phyloP scores from a whole-genome alignment of 306 rosid species.

The Glycyrrhiza uralensis region DNA sequence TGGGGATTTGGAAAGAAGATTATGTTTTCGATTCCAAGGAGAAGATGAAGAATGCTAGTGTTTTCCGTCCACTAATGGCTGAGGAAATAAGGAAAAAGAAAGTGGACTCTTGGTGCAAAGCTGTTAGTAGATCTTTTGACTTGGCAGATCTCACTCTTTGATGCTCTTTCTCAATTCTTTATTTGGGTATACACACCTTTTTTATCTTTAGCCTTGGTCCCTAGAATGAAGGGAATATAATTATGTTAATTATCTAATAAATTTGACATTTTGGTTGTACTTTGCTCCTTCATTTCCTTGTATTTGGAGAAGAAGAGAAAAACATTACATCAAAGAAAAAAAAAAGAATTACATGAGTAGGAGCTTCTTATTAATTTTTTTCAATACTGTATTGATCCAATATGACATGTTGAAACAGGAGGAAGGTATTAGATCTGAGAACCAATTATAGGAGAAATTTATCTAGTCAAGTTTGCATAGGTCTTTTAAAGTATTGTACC shows the following conservation, averaged over 20 bases:
- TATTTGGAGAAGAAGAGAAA: neutral
- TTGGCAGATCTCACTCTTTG: constrained; percentile 77
- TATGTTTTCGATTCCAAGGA: constrained; percentile 44
- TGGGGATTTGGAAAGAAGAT: constrained; percentile 74
- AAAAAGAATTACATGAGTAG: neutral
- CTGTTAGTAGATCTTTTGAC: constrained; percentile 77
- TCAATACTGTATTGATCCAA: too few species aligned
- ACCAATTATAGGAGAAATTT: too few species aligned
- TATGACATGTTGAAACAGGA: too few species aligned
- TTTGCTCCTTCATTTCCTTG: neutral
- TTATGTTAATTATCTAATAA: neutral
- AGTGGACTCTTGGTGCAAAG: constrained; percentile 76
- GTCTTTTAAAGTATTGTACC: too few species aligned
- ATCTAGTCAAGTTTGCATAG: too few species aligned
- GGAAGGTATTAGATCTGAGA: too few species aligned
- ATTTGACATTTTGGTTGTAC: neutral
- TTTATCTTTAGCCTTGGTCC: neutral
- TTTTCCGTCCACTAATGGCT: constrained; percentile 45
- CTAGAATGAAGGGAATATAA: neutral
- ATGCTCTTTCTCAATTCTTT: neutral
- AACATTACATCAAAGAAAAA: neutral
- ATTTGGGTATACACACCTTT: neutral
- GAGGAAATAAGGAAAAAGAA: constrained; percentile 68
- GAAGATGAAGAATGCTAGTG: constrained; percentile 36
- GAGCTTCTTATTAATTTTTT: neutral